phyloP scores from a whole-genome alignment of 208 protist genomes.

The Vickermania ingenoplastis region DNA sequence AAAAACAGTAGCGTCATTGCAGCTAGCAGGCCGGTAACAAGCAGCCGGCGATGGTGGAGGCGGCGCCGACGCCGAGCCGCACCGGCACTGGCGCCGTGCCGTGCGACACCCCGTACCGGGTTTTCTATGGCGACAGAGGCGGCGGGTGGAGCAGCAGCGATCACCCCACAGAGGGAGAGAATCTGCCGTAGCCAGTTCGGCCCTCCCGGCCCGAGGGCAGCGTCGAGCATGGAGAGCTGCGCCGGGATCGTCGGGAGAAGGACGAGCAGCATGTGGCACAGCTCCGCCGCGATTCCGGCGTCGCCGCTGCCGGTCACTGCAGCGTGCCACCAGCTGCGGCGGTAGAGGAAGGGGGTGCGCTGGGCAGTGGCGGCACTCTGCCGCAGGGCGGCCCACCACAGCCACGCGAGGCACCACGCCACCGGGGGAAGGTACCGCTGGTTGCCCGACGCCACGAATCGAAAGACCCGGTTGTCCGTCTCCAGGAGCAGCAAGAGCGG shows the following conservation, averaged over 20 bases:
- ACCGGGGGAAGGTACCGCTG: conserved; percentile 68
- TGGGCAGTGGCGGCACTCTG: conserved; percentile 21
- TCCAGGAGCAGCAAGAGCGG: conserved; percentile 62
- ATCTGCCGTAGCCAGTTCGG: background rate
- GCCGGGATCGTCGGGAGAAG: background rate
- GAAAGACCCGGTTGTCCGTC: conserved; percentile 56
- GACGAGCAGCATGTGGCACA: conserved; percentile 6
- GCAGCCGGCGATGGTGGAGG: background rate
- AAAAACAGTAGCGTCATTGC: background rate
- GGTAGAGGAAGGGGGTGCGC: conserved; percentile 2
- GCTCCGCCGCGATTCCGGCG: conserved; percentile 9
- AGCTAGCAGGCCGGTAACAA: background rate
- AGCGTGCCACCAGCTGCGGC: conserved; percentile 7
- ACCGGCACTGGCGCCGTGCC: background rate
- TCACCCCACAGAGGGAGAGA: background rate
- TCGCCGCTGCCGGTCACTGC: conserved; percentile 10
- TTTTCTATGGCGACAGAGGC: too few species aligned
- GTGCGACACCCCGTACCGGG: background rate
- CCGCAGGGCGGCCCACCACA: conserved; percentile 40
- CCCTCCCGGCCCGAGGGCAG: background rate
- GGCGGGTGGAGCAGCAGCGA: too few species aligned
- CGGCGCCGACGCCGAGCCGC: background rate
- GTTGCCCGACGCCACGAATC: conserved; percentile 17
- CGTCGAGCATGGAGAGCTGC: background rate
- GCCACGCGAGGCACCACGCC: conserved; percentile 21